Percentiles rank a stretch among this genome's conserved stretches.
These are phyloP conservation scores for Chrysanthemum seticuspe DNA, from an alignment of 129 eudicot species.

Conservation along the genomic window DNA sequence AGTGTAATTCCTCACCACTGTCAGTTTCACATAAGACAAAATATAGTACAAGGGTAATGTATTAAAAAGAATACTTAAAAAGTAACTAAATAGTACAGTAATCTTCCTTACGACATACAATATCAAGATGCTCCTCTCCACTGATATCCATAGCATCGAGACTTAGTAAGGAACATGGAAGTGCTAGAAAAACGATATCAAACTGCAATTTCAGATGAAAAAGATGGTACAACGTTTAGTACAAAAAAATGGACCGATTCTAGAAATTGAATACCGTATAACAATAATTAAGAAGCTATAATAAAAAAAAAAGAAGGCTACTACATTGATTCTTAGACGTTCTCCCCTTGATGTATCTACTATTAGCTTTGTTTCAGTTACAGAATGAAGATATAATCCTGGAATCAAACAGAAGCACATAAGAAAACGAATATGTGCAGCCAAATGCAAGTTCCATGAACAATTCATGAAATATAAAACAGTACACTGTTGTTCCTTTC, in stretches of 20 bases:
- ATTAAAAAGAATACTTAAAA: neutral
- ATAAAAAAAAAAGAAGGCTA: conserved; percentile 6
- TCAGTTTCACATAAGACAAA: neutral
- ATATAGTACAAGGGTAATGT: neutral
- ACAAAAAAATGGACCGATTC: neutral
- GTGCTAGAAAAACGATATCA: conserved; percentile 84
- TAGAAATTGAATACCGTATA: conserved; percentile 10
- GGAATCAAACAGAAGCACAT: conserved; percentile 25
- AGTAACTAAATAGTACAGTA: conserved; percentile 5
- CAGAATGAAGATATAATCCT: conserved; percentile 73
- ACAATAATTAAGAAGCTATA: conserved; percentile 7
- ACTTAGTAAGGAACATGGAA: conserved; percentile 82
- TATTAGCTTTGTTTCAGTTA: conserved; percentile 75
- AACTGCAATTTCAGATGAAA: conserved; percentile 59
- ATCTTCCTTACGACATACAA: conserved; percentile 54
- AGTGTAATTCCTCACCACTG: too few relatives aligned
- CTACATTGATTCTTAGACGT: conserved; percentile 81
- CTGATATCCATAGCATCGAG: conserved; percentile 96
- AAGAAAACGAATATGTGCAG: neutral
- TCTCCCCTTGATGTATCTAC: conserved; percentile 94
- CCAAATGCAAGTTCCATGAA: too few relatives aligned
- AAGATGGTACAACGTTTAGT: too few relatives aligned
- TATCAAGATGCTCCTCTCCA: conserved; percentile 90
- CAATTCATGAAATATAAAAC: neutral
- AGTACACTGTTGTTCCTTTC: too few relatives aligned